These are phyloP conservation scores for Adansonia gregorii DNA, from an alignment of 441 rosid genomes.

Conservation along the genomic window DNA sequence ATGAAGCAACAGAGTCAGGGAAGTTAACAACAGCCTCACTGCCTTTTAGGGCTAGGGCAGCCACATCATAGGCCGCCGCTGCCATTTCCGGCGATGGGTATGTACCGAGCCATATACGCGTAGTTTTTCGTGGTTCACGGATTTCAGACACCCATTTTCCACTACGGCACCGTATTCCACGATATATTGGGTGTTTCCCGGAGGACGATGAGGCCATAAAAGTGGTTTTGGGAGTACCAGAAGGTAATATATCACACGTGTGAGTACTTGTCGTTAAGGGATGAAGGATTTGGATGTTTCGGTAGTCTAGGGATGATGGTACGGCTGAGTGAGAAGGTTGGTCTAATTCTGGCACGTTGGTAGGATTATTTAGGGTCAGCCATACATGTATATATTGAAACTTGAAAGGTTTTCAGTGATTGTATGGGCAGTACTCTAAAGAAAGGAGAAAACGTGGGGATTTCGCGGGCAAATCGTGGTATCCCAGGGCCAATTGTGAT, in stretches of 20 bases:
- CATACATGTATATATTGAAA: slow-evolving; percentile 26
- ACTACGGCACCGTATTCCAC: slow-evolving; percentile 75
- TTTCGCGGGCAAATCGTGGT: slow-evolving; percentile 42
- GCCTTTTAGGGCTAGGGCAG: slow-evolving; percentile 74
- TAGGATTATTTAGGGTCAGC: slow-evolving; percentile 37
- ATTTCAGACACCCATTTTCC: slow-evolving; percentile 93
- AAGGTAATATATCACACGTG: slow-evolving; percentile 39
- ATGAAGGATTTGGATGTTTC: slow-evolving; percentile 33
- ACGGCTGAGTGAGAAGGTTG: slow-evolving; percentile 30
- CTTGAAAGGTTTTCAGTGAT: background rate
- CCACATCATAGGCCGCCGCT: slow-evolving; percentile 82
- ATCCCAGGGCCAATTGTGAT: slow-evolving; percentile 18
- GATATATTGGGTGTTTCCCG: slow-evolving; percentile 52
- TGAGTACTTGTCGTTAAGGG: background rate
- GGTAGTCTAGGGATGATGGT: background rate
- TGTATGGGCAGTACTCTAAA: background rate
- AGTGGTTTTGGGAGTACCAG: slow-evolving; percentile 25
- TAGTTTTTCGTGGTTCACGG: slow-evolving; percentile 82
- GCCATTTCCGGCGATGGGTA: slow-evolving; percentile 77
- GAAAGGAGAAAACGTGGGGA: slow-evolving; percentile 50
- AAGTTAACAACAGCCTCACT: slow-evolving; percentile 65
- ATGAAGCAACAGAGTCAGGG: slow-evolving; percentile 53
- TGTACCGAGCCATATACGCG: slow-evolving; percentile 92
- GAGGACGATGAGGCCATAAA: slow-evolving; percentile 40
- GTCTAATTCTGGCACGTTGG: slow-evolving; percentile 36